Base-by-base conservation (phyloP, 1,284 basidiomycete species). In the Sporisorium iseilematis-ciliati region DNA sequence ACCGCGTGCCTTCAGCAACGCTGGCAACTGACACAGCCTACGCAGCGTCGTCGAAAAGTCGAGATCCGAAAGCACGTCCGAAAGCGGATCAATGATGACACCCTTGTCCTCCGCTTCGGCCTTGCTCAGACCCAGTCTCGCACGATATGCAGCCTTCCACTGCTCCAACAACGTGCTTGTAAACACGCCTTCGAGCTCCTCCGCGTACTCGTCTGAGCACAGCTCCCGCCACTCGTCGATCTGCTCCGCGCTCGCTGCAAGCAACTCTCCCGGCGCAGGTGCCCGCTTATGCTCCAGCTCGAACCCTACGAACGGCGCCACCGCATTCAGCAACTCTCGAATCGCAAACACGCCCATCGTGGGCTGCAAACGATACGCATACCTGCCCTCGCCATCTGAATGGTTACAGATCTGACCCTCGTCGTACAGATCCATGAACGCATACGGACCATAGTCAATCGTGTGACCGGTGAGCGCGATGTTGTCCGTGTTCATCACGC, bases 401-500 rank as follows among this genome's bases (percentile, higher is more conserved):
- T 97, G 95, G 82, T 98, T 98, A 88, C 95, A 97, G 64, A 97
- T 92, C 80, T 96, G 94, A 57, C 89, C 87, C 0, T 90, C 85
- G 81, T 97, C 91, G 61, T 84, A 84, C 3, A 84, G 56, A 59
- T 86, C 85, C 95, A 97, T 97, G 86, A 97, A 97, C 0, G 94
- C 94, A 80, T 93, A 98, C 51, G 95, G 94, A 18, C 83, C 57
- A 42, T 78, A 79, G 50, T 98, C 96, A 72, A 98, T 97, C 0
- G 95, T 97, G 59, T 95, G 86, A 1, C 95, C 95, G 23, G 94
- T 87, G 26, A 97, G 88, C 2, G 92, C 93, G 35, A 86, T 82
- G 57, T 86, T 86, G 87, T 97, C 95, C 2, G 95, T 97, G 84
- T 97, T 97, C 80, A 97, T 93, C n/a, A 98, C 95, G 65, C 77